Conservation (phyloP, 345 rosid species). For the Reutealis trisperma region DNA sequence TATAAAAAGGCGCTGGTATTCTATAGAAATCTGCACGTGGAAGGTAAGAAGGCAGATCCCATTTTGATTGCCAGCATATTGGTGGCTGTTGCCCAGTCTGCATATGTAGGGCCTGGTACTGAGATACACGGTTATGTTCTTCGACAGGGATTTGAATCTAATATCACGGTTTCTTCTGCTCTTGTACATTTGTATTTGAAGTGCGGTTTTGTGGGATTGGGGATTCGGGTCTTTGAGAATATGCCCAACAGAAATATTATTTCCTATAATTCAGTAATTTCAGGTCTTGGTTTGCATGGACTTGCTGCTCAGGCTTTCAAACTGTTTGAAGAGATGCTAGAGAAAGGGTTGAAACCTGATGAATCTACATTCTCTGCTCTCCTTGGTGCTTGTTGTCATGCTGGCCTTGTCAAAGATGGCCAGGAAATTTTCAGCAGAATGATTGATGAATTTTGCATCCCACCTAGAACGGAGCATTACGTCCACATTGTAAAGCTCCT, state of each 20-base stretch:
- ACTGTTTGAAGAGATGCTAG: slow-evolving; percentile 53
- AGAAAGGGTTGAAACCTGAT: slow-evolving; percentile 57
- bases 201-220: slow-evolving; percentile 60
- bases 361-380: slow-evolving; percentile 73
- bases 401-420: slow-evolving; percentile 64
- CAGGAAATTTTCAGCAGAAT: slow-evolving; percentile 59
- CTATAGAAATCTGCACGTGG: slow-evolving; percentile 48
- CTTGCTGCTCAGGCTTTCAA: slow-evolving; percentile 61
- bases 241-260: slow-evolving; percentile 49
- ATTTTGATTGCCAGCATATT: slow-evolving; percentile 58
- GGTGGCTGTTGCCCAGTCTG: slow-evolving; percentile 59
- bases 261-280: slow-evolving; percentile 69
- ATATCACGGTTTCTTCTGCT: slow-evolving; percentile 66
- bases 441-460: slow-evolving; percentile 63
- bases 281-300: slow-evolving; percentile 74
- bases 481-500: slow-evolving; percentile 79
- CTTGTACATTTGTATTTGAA: slow-evolving; percentile 81
- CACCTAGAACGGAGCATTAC: slow-evolving; percentile 61
- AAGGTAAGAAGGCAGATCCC: slow-evolving; percentile 57
- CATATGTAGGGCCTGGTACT: slow-evolving; percentile 50
- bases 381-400: slow-evolving; percentile 79
- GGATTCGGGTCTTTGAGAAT: slow-evolving; percentile 46
- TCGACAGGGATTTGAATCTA: slow-evolving; percentile 55
- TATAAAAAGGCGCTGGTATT: slow-evolving; percentile 48
- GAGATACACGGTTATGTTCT: slow-evolving; percentile 61